Evolutionary conservation across 257 asterid species (phyloP), one percentile per base, ranked within the genome.

Genomic region (Fraxinus pennsylvanica): DNA sequence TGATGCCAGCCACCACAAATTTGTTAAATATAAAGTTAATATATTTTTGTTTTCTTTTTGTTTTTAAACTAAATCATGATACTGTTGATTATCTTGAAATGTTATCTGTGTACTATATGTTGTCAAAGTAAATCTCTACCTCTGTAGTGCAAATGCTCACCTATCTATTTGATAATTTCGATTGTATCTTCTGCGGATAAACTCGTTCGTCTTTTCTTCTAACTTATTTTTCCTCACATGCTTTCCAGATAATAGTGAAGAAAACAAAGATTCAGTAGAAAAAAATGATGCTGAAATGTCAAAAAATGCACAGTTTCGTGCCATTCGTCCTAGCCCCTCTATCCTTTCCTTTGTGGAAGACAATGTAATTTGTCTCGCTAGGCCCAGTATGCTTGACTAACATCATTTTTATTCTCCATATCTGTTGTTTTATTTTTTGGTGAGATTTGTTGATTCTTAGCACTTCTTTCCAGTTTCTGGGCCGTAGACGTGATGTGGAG

Each of bases 271-370:
- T 61, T 66, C 73, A 73, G 78, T 84, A 30, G 87, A 85, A 76
- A 81, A 38, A 5, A 76, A 54, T 77, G 84, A 68, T 50, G 85
- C 43, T 82, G 93, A 89, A 85, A 79, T 91, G 85, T 95, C 98
- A 50, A 88, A 82, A 87, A 96, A 92, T 87, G 99, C 99, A 6
- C 97, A 92, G 75, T 96, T 96, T 82, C 98, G 98, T 83, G 97
- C 98, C 39, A 93, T 96, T 78, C 63, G 78, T 43, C 99, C 99
- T 68, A 91, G 98, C 83, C 71, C 89, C 76, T 96, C 98, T 45
- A 93, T 96, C 85, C 92, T 93, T 82, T 88, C 98, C 82, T 93
- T 88, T 79, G 98, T 96, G 76, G 97, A 92, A 78, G 98, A 93
- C 83, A 96, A 96, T 81, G 99, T 96, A 96, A 86, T 70, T 80